Percentiles rank a stretch among this genome's conserved stretches.
These are phyloP conservation scores for Fusarium phyllophilum DNA, from an alignment of 2,329 filamentous ascomycete genomes.

Conservation along the genomic window DNA sequence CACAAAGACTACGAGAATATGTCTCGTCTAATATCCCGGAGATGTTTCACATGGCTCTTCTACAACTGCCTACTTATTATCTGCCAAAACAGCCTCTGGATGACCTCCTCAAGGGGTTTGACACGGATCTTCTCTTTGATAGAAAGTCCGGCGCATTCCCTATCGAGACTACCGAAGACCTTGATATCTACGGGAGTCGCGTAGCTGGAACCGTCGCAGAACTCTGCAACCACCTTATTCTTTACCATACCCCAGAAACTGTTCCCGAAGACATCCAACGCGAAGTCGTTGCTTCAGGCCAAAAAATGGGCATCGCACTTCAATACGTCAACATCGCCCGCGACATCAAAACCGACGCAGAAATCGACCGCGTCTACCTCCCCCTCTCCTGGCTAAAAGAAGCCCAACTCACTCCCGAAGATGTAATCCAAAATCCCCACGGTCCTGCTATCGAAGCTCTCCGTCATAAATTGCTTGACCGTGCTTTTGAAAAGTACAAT, in stretches of 20 bases:
- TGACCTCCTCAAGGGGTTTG: conserved; percentile 73
- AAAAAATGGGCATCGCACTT: conserved; percentile 76
- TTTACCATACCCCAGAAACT: conserved; percentile 60
- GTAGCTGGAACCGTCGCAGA: conserved; percentile 80
- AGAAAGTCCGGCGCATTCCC: conserved; percentile 54
- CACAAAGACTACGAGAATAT: conserved; percentile 44
- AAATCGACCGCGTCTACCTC: conserved; percentile 74
- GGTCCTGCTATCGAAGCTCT: conserved; percentile 55
- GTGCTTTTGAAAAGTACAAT: conserved; percentile 70
- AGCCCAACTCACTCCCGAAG: conserved; percentile 61
- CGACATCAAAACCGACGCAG: conserved; percentile 75
- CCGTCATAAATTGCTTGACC: conserved; percentile 64
- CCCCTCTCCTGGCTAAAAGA: conserved; percentile 72
- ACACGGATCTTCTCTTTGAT: conserved; percentile 71
- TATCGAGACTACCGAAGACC: conserved; percentile 66
- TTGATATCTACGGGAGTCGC: conserved; percentile 71
- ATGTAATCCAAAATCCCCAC: conserved; percentile 62
- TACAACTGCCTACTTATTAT: conserved; percentile 67
- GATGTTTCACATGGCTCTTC: conserved; percentile 63
- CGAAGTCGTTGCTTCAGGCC: conserved; percentile 64
- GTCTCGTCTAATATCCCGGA: conserved; percentile 62
- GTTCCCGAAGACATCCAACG: not conserved
- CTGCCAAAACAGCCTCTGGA: conserved; percentile 69
- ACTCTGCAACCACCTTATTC: conserved; percentile 73
- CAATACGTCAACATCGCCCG: conserved; percentile 82